Conservation (phyloP, 2,329 filamentous ascomycete genomes). For the Ceratocystis cacaofunesta region DNA sequence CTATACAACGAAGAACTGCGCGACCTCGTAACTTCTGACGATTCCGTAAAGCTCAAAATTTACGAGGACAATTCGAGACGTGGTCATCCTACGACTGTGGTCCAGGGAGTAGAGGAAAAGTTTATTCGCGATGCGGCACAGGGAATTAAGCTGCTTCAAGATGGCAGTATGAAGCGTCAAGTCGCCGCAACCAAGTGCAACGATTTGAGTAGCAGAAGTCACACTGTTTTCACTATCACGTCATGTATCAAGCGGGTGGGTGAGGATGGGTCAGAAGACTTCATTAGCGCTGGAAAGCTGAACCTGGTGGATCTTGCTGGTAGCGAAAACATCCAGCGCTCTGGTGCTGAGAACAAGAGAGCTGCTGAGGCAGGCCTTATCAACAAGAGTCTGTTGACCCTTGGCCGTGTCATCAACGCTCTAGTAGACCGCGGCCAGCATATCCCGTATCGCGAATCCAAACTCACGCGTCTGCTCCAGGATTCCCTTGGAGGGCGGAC, state of each 20-base stretch:
- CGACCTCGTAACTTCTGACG: conserved; percentile 71
- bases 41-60: conserved; percentile 79
- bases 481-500: conserved; percentile 90
- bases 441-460: conserved; percentile 87
- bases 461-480: conserved; percentile 85
- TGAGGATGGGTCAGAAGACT: conserved; percentile 77
- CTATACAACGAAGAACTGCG: conserved; percentile 95
- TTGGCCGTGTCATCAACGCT: conserved; percentile 94
- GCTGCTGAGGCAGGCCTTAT: conserved; percentile 91
- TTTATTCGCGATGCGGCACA: conserved; percentile 75
- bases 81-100: conserved; percentile 69
- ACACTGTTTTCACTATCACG: conserved; percentile 94
- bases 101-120: conserved; percentile 95
- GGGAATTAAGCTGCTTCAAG: conserved; percentile 76
- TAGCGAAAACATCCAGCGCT: conserved; percentile 94
- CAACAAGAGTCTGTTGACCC: conserved; percentile 90
- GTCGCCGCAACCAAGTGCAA: conserved; percentile 99
- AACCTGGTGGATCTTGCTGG: conserved; percentile 94
- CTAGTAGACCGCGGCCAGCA: conserved; percentile 80
- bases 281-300: conserved; percentile 78
- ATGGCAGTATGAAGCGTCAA: conserved; percentile 83
- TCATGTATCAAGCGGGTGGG: conserved; percentile 71
- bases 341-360: conserved; percentile 93
- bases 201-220: conserved; percentile 88
- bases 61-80: conserved; percentile 81